Evolutionary conservation across 768 basidiomycete species (phyloP).

Genomic region (Agaricus subrufescens): DNA sequence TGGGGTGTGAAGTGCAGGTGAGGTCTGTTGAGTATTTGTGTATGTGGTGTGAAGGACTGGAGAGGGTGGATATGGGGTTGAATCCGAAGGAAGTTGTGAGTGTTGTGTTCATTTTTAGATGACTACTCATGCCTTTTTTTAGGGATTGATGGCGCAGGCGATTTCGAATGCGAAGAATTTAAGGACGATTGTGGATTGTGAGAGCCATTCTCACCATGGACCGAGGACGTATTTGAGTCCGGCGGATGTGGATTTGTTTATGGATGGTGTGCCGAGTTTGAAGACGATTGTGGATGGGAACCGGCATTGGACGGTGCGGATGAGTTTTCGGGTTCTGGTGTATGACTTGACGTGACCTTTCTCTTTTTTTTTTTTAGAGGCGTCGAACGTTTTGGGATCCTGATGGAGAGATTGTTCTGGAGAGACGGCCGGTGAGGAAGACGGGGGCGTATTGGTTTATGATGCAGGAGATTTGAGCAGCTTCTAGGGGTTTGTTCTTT

Average conservation of each 20-base stretch:
- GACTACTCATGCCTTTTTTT: neutral
- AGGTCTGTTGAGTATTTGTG: conserved; percentile 38
- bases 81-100: conserved; percentile 47
- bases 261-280: conserved; percentile 7
- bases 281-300: conserved; percentile 10
- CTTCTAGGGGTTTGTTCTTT: no score
- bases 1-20: conserved; percentile 38
- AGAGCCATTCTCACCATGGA: conserved; percentile 11
- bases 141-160: conserved; percentile 3
- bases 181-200: conserved; percentile 4
- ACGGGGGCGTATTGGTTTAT: conserved; percentile 4
- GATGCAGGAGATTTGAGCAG: neutral
- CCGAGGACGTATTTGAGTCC: conserved; percentile 4
- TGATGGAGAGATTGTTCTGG: neutral
- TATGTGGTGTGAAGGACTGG: conserved; percentile 37
- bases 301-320: conserved; percentile 8
- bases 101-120: conserved; percentile 2
- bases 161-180: conserved; percentile 6
- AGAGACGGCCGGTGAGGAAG: conserved; percentile 3
- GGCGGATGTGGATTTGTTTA: conserved; percentile 4
- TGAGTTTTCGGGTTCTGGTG: neutral
- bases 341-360: no score
- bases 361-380: neutral
- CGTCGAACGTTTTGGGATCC: neutral
- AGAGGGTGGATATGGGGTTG: conserved; percentile 46